Base-by-base conservation (phyloP, 208 protist genomes). In the Leishmania major region DNA sequence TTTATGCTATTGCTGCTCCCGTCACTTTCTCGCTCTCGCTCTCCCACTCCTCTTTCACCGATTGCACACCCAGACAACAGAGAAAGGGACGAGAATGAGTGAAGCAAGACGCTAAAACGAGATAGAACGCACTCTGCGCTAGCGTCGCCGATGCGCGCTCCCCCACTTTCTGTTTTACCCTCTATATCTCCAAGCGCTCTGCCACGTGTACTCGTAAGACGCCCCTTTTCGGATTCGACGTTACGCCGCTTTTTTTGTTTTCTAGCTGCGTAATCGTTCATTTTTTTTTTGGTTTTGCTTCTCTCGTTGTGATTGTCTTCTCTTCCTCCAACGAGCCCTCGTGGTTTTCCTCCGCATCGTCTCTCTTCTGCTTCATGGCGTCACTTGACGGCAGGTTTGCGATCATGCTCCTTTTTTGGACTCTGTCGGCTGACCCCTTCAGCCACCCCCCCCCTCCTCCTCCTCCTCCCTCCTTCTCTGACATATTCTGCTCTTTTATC, bases 171-270 rank as follows among this genome's bases (percentile, higher is more conserved):
- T n/a, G 22, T n/a, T 0, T n/a, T 15, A 40, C 71, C 64, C 25
- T 80, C 75, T 37, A 85, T 85, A 78, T 84, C 60, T 88, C 31
- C 31, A 47, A 83, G 35, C 45, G 22, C 77, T 28, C 35, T 37
- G 69, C 22, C n/a, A 72, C 60, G 3, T 37, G 25, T 37, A 8
- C n/a, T 67, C n/a, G 8, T 7, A 6, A 67, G 60, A 6, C n/a
- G 60, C 5, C 13, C 2, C 40, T 67, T 31, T 13, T 66, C 11
- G 25, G 25, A 17, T 66, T 66, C 57, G 4, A 25, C 28, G 69
- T 35, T 75, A 49, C 22, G 35, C 22, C 22, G 69, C 4, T 40
- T 55, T 67, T 45, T 66, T 67, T 67, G 31, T 66, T 67, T n/a
- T 62, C 3, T 62, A 25, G 57, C 25, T 13, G 25, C 25, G 0